Conservation (phyloP, 768 basidiomycete species). For the Suillus placidus region DNA sequence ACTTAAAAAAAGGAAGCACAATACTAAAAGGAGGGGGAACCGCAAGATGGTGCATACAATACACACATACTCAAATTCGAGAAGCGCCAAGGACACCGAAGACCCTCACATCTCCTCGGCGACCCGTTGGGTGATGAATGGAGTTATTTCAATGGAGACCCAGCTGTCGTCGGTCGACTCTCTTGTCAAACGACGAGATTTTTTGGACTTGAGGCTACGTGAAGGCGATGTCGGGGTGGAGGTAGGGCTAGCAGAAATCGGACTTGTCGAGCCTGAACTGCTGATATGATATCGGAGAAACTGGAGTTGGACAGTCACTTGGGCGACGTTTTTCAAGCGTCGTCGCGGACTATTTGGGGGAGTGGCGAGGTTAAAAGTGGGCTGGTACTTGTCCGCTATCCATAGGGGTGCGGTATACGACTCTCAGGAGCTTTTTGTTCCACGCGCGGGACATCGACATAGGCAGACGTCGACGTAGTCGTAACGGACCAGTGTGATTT, state of each 20-base stretch:
- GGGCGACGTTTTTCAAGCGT: constrained; percentile 36
- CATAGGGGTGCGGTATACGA: neutral
- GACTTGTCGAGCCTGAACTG: constrained; percentile 2
- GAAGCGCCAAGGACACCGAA: neutral
- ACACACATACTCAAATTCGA: too few relatives aligned
- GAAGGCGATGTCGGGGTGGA: constrained; percentile 15
- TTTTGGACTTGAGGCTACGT: constrained; percentile 21
- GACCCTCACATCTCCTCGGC: neutral
- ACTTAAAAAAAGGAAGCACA: neutral
- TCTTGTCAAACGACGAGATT: constrained; percentile 22
- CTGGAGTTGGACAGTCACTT: constrained; percentile 8
- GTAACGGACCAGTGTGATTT: constrained; percentile 39
- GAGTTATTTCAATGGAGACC: constrained; percentile 34
- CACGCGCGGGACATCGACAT: constrained; percentile 21
- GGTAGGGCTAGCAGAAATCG: constrained; percentile 8
- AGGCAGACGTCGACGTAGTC: constrained; percentile 37
- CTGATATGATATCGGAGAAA: constrained; percentile 3
- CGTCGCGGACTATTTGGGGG: constrained; percentile 26
- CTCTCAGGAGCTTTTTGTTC: neutral
- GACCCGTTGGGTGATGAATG: constrained; percentile 23
- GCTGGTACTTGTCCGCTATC: constrained; percentile 6
- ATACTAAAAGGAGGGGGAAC: neutral
- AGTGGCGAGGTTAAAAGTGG: constrained; percentile 15
- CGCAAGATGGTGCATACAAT: neutral
- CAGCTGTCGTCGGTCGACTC: constrained; percentile 28